Evolutionary conservation across 2,329 filamentous ascomycete genomes (phyloP), one percentile per base, ranked within the genome.

Genomic region (Trichoderma sp.): DNA sequence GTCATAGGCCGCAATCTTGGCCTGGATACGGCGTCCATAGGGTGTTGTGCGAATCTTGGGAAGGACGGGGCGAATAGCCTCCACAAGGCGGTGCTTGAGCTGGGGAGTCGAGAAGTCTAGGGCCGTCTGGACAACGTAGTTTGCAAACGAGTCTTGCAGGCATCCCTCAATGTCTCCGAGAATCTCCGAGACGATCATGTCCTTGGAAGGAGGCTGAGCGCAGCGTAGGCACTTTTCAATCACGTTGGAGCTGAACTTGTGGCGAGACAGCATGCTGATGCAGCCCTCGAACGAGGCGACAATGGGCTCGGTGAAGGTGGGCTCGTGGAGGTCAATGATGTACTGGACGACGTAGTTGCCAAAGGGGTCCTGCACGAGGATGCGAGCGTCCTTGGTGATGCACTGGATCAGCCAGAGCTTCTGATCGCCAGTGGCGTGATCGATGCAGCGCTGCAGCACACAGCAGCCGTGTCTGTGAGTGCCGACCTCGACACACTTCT

Each of bases 321-420:
- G 83, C 74, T 99, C 93, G 70, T 93, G 93, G 63, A 98, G 85
- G 75, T 98, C 95, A 71, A 99, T 88, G 74, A 99, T 98, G 80
- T 99, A 99, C 80, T 99, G 95, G 58, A 99, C 91, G 58, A 99
- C 95, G 70, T 99, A 99, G 79, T 99, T 99, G 74, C 95, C 95
- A 71, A 97, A 99, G 0, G 95, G 94, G 76, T 99, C 95, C 76
- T 97, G 93, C 21, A 99, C 93, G 12, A 99, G 86, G 44, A 89
- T 83, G 70, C 92, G 90, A n/a, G 93, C 92, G 74, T 97, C 90
- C 63, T 88, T 83, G 1, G 93, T 97, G 77, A 99, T 98, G 74
- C 91, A 87, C 67, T 85, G 82, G 69, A 99, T 93, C 68, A 99
- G 84, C 80, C 91, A 90, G 66, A 88, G 83, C 80, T 96, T 97